These are phyloP conservation scores for Ceriops zippeliana DNA, from an alignment of 345 rosid genomes.

Conservation along the genomic window DNA sequence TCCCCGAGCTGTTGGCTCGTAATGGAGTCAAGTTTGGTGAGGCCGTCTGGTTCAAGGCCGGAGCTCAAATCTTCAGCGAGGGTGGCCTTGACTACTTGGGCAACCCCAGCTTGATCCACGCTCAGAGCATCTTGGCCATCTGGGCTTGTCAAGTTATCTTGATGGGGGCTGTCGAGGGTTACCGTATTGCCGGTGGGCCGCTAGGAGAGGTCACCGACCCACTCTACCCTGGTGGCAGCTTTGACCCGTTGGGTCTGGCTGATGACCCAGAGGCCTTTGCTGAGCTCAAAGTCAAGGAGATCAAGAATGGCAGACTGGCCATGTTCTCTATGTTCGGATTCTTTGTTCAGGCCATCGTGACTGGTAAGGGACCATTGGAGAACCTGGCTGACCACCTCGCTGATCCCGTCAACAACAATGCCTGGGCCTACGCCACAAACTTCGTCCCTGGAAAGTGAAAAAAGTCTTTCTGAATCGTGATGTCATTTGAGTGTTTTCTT, in stretches of 20 bases:
- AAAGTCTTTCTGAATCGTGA: not conserved
- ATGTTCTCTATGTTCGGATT: constrained; percentile 90
- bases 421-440: constrained; percentile 61
- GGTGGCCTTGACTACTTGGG: constrained; percentile 85
- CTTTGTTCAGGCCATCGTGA: constrained; percentile 84
- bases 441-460: not conserved
- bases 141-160: constrained; percentile 64
- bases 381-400: constrained; percentile 81
- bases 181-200: constrained; percentile 64
- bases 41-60: constrained; percentile 88
- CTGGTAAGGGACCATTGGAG: constrained; percentile 76
- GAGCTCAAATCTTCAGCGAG: constrained; percentile 71
- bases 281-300: constrained; percentile 73
- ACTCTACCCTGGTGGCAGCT: constrained; percentile 76
- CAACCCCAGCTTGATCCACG: constrained; percentile 75
- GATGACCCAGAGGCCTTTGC: constrained; percentile 87
- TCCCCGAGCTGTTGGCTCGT: constrained; percentile 70
- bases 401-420: constrained; percentile 86
- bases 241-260: constrained; percentile 77
- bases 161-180: constrained; percentile 82
- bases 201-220: constrained; percentile 71
- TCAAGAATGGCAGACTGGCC: constrained; percentile 79
- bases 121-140: constrained; percentile 76
- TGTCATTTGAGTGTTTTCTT: no score
- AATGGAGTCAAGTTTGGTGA: constrained; percentile 77